Evolutionary conservation across 805 yeast species (phyloP), one percentile per base, ranked within the genome.

Genomic region (Kuraishia cidri): DNA sequence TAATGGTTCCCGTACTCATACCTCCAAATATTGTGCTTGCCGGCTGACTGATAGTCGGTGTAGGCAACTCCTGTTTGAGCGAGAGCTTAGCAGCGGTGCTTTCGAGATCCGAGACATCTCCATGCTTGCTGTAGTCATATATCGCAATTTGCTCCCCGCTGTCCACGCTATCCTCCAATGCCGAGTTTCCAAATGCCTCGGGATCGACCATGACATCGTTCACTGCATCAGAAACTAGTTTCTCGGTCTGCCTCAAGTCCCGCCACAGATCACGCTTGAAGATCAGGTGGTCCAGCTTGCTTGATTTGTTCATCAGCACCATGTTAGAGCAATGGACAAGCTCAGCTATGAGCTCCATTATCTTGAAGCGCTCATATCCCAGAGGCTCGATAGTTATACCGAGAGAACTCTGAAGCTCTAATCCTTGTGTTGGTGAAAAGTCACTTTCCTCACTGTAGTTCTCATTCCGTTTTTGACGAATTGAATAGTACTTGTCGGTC

Each of bases 241-340:
- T 60, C 33, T 54, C 56, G 3, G 57, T 53, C 27, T 64, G 56
- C 31, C 76, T 61, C 15, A 78, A 65, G 23, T 63, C 67, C 37
- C 97, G 68, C 38, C 79, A 73, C 8, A 59, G 52, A 45, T 88
- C 95, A 32, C 97, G 71, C 37, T 79, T 75, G 30, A 58, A 55
- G 16, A 86, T 76, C 28, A 85, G 68, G 20, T 65, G 64, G 38
- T 53, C 84, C 79, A 34, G 82, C 78, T 46, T 47, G 32, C 66
- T 65, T 18, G 74, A 74, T 29, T 88, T 86, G 52, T 90, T 92
- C 54, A 92, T 69, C 15, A 88, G 64, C 2, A 79, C 79, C 97
- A 92, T 92, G 58, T 92, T 92, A 15, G 96, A 86, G 50, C 98
- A 92, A 56, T 92, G 98, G 36, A 92, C 60, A 18, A 92, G 64